These are phyloP conservation scores for Maudiozyma turicensis DNA, from an alignment of 805 yeast genomes.

Conservation along the genomic window DNA sequence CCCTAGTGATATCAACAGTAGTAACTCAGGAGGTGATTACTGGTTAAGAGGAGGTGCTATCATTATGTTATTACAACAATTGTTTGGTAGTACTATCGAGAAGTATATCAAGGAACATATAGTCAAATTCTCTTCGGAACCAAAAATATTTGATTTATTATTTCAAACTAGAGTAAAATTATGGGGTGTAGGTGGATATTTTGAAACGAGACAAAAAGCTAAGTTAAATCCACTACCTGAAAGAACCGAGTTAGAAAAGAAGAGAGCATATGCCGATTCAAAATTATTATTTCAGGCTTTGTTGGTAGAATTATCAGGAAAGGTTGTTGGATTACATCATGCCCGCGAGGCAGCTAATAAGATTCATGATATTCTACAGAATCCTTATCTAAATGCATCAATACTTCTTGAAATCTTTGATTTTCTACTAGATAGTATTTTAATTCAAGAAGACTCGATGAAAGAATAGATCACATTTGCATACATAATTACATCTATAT, in stretches of 20 bases:
- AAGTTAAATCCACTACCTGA: slow-evolving; percentile 9
- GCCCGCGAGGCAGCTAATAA: slow-evolving; percentile 53
- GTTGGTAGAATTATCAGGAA: slow-evolving; percentile 56
- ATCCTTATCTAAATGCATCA: slow-evolving; percentile 58
- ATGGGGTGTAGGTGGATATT: slow-evolving; percentile 49
- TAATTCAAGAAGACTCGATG: not conserved
- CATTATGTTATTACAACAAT: slow-evolving; percentile 69
- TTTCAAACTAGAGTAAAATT: slow-evolving; percentile 22
- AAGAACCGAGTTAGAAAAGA: slow-evolving; percentile 43
- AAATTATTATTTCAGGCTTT: slow-evolving; percentile 44
- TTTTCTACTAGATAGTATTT: slow-evolving; percentile 35
- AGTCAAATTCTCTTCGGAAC: slow-evolving; percentile 23
- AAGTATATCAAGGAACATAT: slow-evolving; percentile 41
- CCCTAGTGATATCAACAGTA: not conserved
- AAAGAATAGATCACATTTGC: not conserved
- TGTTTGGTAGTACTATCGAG: slow-evolving; percentile 83
- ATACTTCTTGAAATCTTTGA: slow-evolving; percentile 53
- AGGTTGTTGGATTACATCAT: slow-evolving; percentile 60
- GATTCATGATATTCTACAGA: slow-evolving; percentile 61
- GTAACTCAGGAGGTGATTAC: slow-evolving; percentile 2
- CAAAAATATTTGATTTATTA: slow-evolving; percentile 36
- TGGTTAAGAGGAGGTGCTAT: slow-evolving; percentile 85
- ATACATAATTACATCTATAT: not conserved
- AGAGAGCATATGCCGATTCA: slow-evolving; percentile 49
- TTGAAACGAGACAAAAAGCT: slow-evolving; percentile 32